Base-by-base conservation (phyloP, 106 monocot species). In the Allium fistulosum region DNA sequence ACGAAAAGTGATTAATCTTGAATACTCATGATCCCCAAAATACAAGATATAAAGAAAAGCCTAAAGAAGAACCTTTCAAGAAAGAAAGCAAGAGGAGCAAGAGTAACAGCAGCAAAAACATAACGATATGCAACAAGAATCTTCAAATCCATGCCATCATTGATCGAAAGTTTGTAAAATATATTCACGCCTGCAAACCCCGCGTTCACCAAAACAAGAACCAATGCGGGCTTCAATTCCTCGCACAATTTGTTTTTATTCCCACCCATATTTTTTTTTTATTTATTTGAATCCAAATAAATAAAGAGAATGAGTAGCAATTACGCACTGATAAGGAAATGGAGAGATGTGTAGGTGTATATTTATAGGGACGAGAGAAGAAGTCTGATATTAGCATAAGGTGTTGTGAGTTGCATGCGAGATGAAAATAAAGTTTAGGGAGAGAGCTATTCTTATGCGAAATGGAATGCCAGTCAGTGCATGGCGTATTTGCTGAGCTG, bases 141-240 rank as follows among this genome's bases (percentile, higher is more conserved):
- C 59, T 74, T 70, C 68, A 80, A 26, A 53, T 82, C 74, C 94
- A 94, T 94, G 12, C 90, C 90, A 59, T 94, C 90, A 15, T 82
- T 73, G 37, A 89, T 58, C 0, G 86, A 86, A 2, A 94, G 74
- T 74, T 90, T 87, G 59, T 87, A 90, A 47, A 94, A 71, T 11
- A 90, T 62, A 49, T 90, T 90, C 26, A 87, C 69, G 1, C 82
- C 87, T 10, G 86, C 86, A 26, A 90, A 72, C 46, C 53, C 80
- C 14, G 69, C 12, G 62, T 87, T 86, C 11, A 90, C 77, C 77
- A 80, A 0, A 13, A 90, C 79, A 86, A 94, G 86, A 10, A 59
- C 84, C 46, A 26, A 50, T 65, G 69, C 84, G 26, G 89, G 83
- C 76, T 75, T 81, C 72, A 77, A 0, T 53, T 70, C 79, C 11